Evolutionary conservation across 306 rosid genomes (phyloP).

Genomic region (Phaseolus lunatus): DNA sequence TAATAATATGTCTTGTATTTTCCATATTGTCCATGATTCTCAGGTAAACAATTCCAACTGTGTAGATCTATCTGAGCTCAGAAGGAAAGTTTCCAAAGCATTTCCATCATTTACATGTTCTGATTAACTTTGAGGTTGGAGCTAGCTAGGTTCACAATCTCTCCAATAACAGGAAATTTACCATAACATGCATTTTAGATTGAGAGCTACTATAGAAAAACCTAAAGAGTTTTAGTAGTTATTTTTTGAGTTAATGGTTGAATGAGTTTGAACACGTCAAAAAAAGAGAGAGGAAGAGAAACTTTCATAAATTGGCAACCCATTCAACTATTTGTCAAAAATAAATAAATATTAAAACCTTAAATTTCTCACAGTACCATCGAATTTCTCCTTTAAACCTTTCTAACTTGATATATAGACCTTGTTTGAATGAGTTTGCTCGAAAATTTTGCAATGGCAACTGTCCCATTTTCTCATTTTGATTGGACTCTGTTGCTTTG

Average conservation of each 20-base stretch:
- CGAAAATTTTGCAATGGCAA: not conserved
- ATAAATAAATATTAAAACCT: not conserved
- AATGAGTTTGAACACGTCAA: not conserved
- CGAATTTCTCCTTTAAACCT: not conserved
- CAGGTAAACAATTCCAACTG: slow-evolving; percentile 53
- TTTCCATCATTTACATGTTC: slow-evolving; percentile 42
- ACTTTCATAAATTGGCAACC: not conserved
- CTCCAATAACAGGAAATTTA: slow-evolving; percentile 23
- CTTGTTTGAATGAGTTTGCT: slow-evolving; percentile 32
- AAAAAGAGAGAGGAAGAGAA: too few species aligned
- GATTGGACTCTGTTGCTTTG: not conserved
- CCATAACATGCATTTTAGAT: not conserved
- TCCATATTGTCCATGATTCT: slow-evolving; percentile 13
- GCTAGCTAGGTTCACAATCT: slow-evolving; percentile 15
- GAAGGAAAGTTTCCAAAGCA: slow-evolving; percentile 54
- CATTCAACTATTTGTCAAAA: not conserved
- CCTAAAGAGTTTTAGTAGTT: not conserved
- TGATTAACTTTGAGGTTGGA: slow-evolving; percentile 36
- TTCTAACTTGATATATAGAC: slow-evolving; percentile 31
- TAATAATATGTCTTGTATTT: not conserved
- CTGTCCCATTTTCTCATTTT: not conserved
- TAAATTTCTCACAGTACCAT: not conserved
- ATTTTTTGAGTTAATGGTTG: not conserved
- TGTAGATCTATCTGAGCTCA: slow-evolving; percentile 52
- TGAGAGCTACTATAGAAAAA: not conserved